Conservation (phyloP, 2,329 filamentous ascomycete species). For the Stenocarpella maydis region DNA sequence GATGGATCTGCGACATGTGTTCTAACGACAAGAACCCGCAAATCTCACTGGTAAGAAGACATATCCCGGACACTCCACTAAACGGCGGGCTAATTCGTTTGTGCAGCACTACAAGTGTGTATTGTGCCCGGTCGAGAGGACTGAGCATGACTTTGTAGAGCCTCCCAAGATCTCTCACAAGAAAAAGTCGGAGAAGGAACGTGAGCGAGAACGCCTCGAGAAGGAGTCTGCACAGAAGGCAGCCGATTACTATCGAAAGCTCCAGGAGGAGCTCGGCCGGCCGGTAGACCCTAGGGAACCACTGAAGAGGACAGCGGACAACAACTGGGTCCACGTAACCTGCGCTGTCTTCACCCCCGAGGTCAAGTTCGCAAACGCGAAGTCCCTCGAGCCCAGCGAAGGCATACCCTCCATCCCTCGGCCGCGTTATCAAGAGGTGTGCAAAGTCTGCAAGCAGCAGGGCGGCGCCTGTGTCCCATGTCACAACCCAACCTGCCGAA, state of each 20-base stretch:
- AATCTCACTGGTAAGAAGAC: slow-evolving; percentile 81
- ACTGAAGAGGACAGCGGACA: slow-evolving; percentile 91
- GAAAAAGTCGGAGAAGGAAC: slow-evolving; percentile 87
- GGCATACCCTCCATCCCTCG: slow-evolving; percentile 85
- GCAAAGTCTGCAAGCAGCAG: slow-evolving; percentile 82
- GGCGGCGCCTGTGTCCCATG: slow-evolving; percentile 85
- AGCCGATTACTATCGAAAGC: slow-evolving; percentile 82
- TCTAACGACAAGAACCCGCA: slow-evolving; percentile 91
- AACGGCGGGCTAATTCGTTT: slow-evolving; percentile 16
- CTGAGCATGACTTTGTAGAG: slow-evolving; percentile 84
- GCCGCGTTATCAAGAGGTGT: slow-evolving; percentile 76
- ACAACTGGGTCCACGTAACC: slow-evolving; percentile 97
- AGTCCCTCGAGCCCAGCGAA: slow-evolving; percentile 84
- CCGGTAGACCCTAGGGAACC: slow-evolving; percentile 87
- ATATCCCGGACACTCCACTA: background rate
- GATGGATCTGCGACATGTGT: slow-evolving; percentile 98
- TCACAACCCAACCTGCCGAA: slow-evolving; percentile 68
- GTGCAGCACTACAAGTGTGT: slow-evolving; percentile 86
- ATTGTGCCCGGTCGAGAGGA: slow-evolving; percentile 84
- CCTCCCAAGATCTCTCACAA: slow-evolving; percentile 82
- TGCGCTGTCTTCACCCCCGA: slow-evolving; percentile 94
- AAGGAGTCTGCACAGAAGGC: slow-evolving; percentile 83
- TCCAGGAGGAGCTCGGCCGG: slow-evolving; percentile 84
- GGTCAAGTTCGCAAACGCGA: slow-evolving; percentile 88
- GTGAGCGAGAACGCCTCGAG: slow-evolving; percentile 86